These are phyloP conservation scores for Suillus placidus DNA, from an alignment of 768 basidiomycete species.

Conservation along the genomic window DNA sequence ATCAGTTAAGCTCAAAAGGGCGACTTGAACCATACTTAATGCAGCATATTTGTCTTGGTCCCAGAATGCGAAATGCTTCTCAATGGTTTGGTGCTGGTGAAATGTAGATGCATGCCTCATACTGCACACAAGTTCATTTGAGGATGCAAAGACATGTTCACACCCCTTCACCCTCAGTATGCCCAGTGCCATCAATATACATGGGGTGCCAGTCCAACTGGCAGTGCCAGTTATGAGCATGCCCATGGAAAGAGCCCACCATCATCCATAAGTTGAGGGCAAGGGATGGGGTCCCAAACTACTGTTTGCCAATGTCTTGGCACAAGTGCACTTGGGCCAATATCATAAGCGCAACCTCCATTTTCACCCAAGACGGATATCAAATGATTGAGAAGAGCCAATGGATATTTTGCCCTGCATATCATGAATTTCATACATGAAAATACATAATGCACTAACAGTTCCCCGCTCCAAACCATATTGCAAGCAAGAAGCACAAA, in stretches of 20 bases:
- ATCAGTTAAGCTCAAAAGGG: too few relatives aligned
- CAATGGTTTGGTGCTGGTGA: slow-evolving; percentile 16
- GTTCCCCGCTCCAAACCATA: neutral
- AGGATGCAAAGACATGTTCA: slow-evolving; percentile 10
- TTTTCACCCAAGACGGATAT: slow-evolving; percentile 19
- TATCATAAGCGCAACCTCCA: slow-evolving; percentile 28
- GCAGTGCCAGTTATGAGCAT: slow-evolving; percentile 33
- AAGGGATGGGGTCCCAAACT: slow-evolving; percentile 18
- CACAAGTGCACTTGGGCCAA: slow-evolving; percentile 27
- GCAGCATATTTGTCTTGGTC: slow-evolving; percentile 23
- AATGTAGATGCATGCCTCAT: slow-evolving; percentile 1
- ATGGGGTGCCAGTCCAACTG: slow-evolving; percentile 32
- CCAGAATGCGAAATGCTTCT: slow-evolving; percentile 23
- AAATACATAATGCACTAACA: slow-evolving; percentile 1
- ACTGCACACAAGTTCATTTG: slow-evolving; percentile 10
- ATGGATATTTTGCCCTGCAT: slow-evolving; percentile 25
- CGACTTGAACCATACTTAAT: too few relatives aligned
- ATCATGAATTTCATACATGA: too few relatives aligned
- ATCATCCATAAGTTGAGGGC: slow-evolving; percentile 14
- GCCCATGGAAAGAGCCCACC: slow-evolving; percentile 22
- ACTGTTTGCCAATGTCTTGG: slow-evolving; percentile 15
- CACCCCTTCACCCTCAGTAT: slow-evolving; percentile 12
- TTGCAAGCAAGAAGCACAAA: neutral
- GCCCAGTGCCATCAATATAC: slow-evolving; percentile 16
- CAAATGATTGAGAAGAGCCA: slow-evolving; percentile 19